phyloP scores from a whole-genome alignment of 129 eudicot genomes.

The Centrapalus pauciflorus region DNA sequence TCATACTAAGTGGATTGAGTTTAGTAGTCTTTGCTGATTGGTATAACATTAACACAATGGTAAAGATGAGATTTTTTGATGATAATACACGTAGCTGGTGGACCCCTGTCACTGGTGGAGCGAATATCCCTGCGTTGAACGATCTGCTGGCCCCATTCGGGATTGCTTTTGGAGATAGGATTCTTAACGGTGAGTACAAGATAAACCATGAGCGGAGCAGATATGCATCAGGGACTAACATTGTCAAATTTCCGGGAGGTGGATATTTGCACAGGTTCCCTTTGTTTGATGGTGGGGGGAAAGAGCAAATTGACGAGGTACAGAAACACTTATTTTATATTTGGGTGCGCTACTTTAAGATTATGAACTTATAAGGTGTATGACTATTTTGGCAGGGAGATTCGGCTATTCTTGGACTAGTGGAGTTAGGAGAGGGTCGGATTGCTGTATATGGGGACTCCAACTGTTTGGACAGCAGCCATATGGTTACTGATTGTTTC shows the following conservation, averaged over 20 bases:
- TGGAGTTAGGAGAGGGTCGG: conserved; percentile 55
- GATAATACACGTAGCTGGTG: conserved; percentile 91
- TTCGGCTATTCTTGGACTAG: conserved; percentile 62
- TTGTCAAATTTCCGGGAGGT: conserved; percentile 61
- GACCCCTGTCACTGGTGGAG: conserved; percentile 88
- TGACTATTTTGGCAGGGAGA: conserved; percentile 40
- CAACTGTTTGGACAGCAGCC: conserved; percentile 84
- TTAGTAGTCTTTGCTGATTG: conserved; percentile 76
- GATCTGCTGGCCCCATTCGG: conserved; percentile 77
- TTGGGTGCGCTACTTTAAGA: not conserved
- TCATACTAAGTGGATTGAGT: conserved; percentile 49
- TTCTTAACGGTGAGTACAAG: conserved; percentile 62
- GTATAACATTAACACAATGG: conserved; percentile 70
- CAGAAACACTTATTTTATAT: not conserved
- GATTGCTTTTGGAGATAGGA: conserved; percentile 73
- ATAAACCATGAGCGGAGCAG: conserved; percentile 54
- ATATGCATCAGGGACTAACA: conserved; percentile 73
- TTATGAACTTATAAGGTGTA: not conserved
- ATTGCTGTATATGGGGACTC: conserved; percentile 76
- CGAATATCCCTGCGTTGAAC: conserved; percentile 72
- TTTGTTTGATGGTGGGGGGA: conserved; percentile 55
- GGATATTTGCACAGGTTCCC: conserved; percentile 78
- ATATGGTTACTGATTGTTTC: conserved; percentile 71
- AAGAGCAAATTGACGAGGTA: conserved; percentile 50
- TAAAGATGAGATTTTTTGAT: conserved; percentile 74